phyloP scores from a whole-genome alignment of 176 grass and related monocot genomes.

The Cenchrus fungigraminus region DNA sequence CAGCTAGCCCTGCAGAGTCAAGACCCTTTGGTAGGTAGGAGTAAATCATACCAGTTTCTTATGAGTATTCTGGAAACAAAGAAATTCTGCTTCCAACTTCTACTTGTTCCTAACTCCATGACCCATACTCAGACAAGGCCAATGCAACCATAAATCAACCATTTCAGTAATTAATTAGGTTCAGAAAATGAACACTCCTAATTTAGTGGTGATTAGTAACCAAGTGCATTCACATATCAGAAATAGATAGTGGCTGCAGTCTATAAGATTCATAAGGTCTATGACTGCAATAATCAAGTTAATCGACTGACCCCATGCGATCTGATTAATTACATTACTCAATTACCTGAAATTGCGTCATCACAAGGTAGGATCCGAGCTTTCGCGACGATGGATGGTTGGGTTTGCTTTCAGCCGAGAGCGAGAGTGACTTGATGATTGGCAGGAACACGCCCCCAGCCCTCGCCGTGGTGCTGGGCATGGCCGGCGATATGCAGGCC shows the following conservation, averaged over 20 bases:
- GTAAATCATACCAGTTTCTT: no score
- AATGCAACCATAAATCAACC: background rate
- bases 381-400: slow-evolving; percentile 63
- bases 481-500: slow-evolving; percentile 84
- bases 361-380: slow-evolving; percentile 82
- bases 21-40: background rate
- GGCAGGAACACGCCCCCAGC: slow-evolving; percentile 85
- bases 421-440: slow-evolving; percentile 73
- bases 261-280: slow-evolving; percentile 12
- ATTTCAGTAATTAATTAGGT: background rate
- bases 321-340: slow-evolving; percentile 4
- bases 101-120: background rate
- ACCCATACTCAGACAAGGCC: background rate
- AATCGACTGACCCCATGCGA: background rate
- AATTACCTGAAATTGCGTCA: slow-evolving; percentile 88
- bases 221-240: background rate
- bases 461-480: slow-evolving; percentile 95
- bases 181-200: background rate
- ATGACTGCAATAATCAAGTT: background rate
- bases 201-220: background rate
- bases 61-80: background rate
- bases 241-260: background rate
- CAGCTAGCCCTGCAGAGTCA: background rate
- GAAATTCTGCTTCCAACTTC: background rate
- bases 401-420: slow-evolving; percentile 70